Evolutionary conservation across 208 protist genomes (phyloP), one percentile per base, ranked within the genome.

Genomic region (Porcisia deanei): DNA sequence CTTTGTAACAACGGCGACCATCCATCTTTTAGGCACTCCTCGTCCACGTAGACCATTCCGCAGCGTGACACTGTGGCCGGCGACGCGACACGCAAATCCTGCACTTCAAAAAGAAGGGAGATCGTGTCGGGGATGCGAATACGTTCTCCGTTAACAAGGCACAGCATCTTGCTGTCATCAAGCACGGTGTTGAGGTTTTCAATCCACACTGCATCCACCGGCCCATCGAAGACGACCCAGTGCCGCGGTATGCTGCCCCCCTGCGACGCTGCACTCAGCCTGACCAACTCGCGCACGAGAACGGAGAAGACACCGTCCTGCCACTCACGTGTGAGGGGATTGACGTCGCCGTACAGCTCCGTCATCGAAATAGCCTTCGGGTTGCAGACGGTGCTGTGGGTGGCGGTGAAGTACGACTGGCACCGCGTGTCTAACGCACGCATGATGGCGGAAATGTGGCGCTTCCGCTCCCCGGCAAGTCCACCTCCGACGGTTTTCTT

Each of bases 141-240:
- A 67, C 98, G 94, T 85, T 99, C 98, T 30, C 97, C 96, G 82
- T 97, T 98, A 25, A 98, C 89, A 16, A 99, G 91, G 82, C 98
- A 99, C 20, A 99, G 93, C 89, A 98, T 98, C 85, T 99, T 99
- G 90, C 97, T 99, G 85, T 99, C 98, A 82, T 99, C 99, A 2
- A 99, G 90, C 10, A 99, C 98, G 14, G 98, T 99, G 88, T 99
- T 99, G 88, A 99, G 91, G 81, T 98, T 99, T 80, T 99, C 99
- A 88, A 99, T 99, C 99, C 99, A 99, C 34, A 99, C 78, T 16
- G 99, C 95, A 82, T 99, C 99, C 37, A 99, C 99, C 59, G 99
- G 99, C n/a, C 98, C 98, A 85, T 99, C 98, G 77, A 99, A 99
- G 63, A 99, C 86, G 52, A 98, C 88, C 98, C 98, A 99, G 63